Evolutionary conservation across 2,329 filamentous ascomycete species (phyloP).

Genomic region (Akanthomyces uredinophilus): DNA sequence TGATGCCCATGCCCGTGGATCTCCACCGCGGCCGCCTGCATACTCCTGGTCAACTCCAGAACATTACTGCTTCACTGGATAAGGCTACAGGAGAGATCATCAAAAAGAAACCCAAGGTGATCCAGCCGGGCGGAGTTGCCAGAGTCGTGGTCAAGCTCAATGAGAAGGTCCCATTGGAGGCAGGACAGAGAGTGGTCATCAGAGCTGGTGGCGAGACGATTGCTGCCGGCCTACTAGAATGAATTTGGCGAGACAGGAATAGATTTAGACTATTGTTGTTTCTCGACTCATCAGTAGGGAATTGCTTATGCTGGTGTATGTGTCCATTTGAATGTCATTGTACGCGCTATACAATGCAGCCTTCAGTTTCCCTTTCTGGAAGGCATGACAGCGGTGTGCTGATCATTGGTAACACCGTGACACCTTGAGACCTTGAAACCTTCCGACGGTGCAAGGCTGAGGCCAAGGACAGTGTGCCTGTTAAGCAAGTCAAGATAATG

Average conservation of each 20-base stretch:
- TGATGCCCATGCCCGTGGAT: conserved; percentile 85
- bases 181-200: conserved; percentile 73
- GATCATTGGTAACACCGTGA: neutral
- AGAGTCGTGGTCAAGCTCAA: conserved; percentile 71
- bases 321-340: neutral
- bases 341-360: neutral
- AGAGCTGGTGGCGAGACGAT: conserved; percentile 77
- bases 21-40: conserved; percentile 83
- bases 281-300: neutral
- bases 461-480: neutral
- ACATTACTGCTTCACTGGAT: conserved; percentile 69
- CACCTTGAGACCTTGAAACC: too few relatives aligned
- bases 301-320: neutral
- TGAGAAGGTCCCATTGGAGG: conserved; percentile 71
- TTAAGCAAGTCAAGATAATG: neutral
- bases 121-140: conserved; percentile 74
- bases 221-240: conserved; percentile 81
- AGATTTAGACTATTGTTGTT: neutral
- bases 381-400: neutral
- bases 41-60: conserved; percentile 66
- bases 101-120: conserved; percentile 80
- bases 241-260: conserved; percentile 18
- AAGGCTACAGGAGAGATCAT: conserved; percentile 68
- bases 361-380: neutral
- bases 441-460: neutral